Evolutionary conservation across 139 green algal species (phyloP), one percentile per base, ranked within the genome.

Genomic region (Choricystis sp.): DNA sequence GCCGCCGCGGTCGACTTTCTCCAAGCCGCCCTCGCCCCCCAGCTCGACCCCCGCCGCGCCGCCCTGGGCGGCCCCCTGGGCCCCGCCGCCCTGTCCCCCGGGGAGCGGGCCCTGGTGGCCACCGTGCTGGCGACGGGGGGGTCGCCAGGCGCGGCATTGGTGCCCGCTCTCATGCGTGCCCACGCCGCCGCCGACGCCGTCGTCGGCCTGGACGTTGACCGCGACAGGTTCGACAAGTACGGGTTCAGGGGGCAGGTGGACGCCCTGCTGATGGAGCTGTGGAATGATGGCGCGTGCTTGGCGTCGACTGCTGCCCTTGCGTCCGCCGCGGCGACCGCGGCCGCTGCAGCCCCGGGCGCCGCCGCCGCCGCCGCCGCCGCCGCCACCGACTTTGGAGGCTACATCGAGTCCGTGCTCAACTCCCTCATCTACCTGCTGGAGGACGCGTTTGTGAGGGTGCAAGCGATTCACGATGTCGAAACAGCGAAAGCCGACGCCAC

Each of bases 361-460:
- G 48, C 31, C 2, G 23, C 26, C 48, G 56, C 29, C 24, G 56
- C 29, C 49, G 29, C n/a, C 57, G 21, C 28, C 23, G 31, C 21
- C 24, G 57, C 58, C 31, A 14, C 3, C 60, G 48, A 67, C 49
- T 85, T 89, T 66, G 29, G 28, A 0, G 77, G 80, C 61, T 91
- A 83, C 68, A 71, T 75, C 19, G 57, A 60, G 3, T 72, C 74
- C 3, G 73, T 90, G 62, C 79, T 93, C 27, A 89, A 89, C 68
- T 75, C 79, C 67, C 73, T 93, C n/a, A 85, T 91, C 64, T 90
- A 93, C 69, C 70, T 90, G 29, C 79, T 93, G 65, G 82, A 89
- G 71, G 81, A 81, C 56, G 61, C 60, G 5, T 49, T 67, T 14
- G 67, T 60, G 3, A 1, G 20, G 26, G 26, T 52, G 52, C 49